phyloP scores from a whole-genome alignment of 2,329 filamentous ascomycete genomes.

The Macroventuria anomochaeta region DNA sequence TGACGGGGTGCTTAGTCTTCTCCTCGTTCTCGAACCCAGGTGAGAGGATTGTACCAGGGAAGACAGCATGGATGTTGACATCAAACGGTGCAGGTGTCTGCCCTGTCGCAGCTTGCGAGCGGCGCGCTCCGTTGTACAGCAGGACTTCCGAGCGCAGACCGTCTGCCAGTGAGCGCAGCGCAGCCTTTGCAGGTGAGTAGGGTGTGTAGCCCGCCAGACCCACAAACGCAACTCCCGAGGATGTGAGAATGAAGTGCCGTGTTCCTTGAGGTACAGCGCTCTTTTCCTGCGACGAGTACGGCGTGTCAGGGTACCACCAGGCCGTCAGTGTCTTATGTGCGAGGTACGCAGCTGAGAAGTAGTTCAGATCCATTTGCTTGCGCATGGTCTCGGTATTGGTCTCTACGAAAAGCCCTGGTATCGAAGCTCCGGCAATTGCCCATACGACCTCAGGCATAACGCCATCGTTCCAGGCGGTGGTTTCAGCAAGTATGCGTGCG shows the following conservation, averaged over 20 bases:
- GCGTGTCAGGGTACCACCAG: constrained; percentile 66
- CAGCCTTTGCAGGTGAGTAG: constrained; percentile 85
- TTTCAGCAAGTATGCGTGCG: constrained; percentile 71
- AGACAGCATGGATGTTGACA: constrained; percentile 81
- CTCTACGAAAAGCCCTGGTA: constrained; percentile 79
- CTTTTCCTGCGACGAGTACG: constrained; percentile 44
- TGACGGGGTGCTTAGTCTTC: constrained; percentile 78
- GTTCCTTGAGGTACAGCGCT: constrained; percentile 38
- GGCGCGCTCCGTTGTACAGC: constrained; percentile 75
- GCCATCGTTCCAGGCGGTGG: constrained; percentile 78
- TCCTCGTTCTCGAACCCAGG: constrained; percentile 80
- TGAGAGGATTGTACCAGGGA: constrained; percentile 81
- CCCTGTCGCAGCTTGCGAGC: constrained; percentile 29
- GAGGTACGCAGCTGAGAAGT: constrained; percentile 85
- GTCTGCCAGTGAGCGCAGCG: constrained; percentile 82
- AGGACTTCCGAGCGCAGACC: constrained; percentile 82
- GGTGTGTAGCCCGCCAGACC: constrained; percentile 81
- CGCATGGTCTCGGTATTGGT: constrained; percentile 70
- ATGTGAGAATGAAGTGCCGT: constrained; percentile 87
- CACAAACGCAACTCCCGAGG: constrained; percentile 76
- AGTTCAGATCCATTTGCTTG: constrained; percentile 90
- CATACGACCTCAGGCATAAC: constrained; percentile 83
- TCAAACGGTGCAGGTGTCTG: constrained; percentile 62
- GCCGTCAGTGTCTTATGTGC: constrained; percentile 77
- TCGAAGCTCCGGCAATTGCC: constrained; percentile 81